phyloP scores from a whole-genome alignment of 2,329 filamentous ascomycete species.

The Xylaria sp. region DNA sequence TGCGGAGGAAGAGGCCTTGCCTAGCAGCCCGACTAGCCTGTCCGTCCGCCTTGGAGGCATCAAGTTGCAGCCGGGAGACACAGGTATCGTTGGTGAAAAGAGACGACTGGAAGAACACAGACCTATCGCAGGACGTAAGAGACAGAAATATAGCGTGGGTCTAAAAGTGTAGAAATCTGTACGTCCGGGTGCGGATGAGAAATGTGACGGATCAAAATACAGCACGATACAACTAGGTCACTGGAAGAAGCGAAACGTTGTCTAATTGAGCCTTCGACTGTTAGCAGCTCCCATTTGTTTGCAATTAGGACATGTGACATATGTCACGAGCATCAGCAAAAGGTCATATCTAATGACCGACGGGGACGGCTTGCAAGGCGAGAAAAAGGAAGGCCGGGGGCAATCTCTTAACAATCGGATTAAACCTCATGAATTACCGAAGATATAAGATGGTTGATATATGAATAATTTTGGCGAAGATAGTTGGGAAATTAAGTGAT shows the following conservation, averaged over 20 bases:
- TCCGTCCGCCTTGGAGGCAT: background rate
- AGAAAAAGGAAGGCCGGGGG: too few relatives aligned
- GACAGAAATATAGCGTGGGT: background rate
- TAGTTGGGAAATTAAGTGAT: background rate
- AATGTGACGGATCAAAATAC: background rate
- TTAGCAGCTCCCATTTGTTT: background rate
- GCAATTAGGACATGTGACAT: too few relatives aligned
- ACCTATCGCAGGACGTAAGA: background rate
- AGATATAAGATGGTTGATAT: background rate
- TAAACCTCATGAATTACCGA: background rate
- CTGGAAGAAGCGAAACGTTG: background rate
- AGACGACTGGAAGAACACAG: background rate
- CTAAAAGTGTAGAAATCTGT: background rate
- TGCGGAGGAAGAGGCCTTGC: slow-evolving; percentile 13
- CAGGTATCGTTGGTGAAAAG: background rate
- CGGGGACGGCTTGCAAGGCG: too few relatives aligned
- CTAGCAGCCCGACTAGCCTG: slow-evolving; percentile 11
- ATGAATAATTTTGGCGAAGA: background rate
- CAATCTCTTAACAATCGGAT: too few relatives aligned
- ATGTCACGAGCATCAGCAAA: too few relatives aligned
- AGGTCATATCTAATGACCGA: too few relatives aligned
- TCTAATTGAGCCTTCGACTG: background rate
- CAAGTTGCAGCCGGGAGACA: background rate
- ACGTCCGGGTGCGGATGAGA: background rate
- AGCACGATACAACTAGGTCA: background rate